Evolutionary conservation across 495 filamentous ascomycete species (phyloP), one percentile per base, ranked within the genome.

Genomic region (Massariosphaeria phaeospora): DNA sequence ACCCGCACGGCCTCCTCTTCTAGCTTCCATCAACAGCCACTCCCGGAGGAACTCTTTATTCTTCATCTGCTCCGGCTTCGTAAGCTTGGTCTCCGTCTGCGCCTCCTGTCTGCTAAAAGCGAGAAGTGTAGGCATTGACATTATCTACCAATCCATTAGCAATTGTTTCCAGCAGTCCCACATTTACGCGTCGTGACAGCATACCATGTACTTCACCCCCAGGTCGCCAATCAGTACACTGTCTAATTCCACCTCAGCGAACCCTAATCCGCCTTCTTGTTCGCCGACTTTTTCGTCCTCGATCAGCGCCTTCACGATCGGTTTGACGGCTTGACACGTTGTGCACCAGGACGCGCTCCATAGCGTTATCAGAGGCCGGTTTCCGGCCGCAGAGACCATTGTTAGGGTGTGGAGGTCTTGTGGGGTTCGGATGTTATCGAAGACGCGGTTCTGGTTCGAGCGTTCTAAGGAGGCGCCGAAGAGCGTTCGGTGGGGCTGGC

Each of bases 301-400:
- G 29, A 86, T 66, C 24, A 84, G 61, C 4, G 74, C 65, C 20
- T 66, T 60, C 0, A 88, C 17, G 8, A 84, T 58, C 5, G 82
- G 81, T 2, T 69, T 70, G 17, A 85, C 74, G 13, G 66, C 58
- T 23, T 70, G 70, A 67, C 83, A 88, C 8, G 77, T 78, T 7
- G 75, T 64, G 65, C 83, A 86, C 68, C 76, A 86, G 8, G 78
- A 80, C 0, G 84, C 75, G 1, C 81, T 85, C 84, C 84, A 88
- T 12, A 87, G 69, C 1, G 84, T 87, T 27, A 88, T 70, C 5
- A 88, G 70, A 5, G 84, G 79, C n/a, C 69, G 74, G 18, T 75
- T 69, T 8, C 73, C 70, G n/a, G 77, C 75, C 1, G 82, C 74
- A 0, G 80, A 79, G 36, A 84, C 68, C 36, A 82, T 73, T 17